A percentile compares a stretch with the other conserved stretches of the same genome.
Conservation (phyloP, 108 stramenopile species). For the Skeletonema potamos region DNA sequence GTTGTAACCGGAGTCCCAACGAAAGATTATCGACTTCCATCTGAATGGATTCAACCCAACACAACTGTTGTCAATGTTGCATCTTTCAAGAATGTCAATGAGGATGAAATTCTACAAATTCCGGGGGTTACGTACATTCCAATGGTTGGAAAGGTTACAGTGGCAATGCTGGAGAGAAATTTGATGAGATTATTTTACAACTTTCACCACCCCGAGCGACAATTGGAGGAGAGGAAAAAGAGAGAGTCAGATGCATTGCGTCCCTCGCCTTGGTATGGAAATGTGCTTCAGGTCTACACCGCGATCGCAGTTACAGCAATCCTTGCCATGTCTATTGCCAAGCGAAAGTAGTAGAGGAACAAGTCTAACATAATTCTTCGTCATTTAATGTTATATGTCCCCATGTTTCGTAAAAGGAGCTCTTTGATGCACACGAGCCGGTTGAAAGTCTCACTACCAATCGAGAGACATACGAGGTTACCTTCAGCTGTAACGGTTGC, state of each 20-base stretch:
- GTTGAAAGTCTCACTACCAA: slow-evolving; percentile 74
- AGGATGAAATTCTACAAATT: slow-evolving; percentile 83
- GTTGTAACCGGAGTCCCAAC: slow-evolving; percentile 95
- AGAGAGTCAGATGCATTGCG: slow-evolving; percentile 2
- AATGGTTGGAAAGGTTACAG: slow-evolving; percentile 96
- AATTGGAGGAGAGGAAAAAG: slow-evolving; percentile 26
- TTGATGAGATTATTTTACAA: slow-evolving; percentile 91
- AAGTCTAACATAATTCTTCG: not conserved
- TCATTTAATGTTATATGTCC: slow-evolving; percentile 36
- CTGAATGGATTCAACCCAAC: slow-evolving; percentile 90
- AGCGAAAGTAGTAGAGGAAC: not conserved
- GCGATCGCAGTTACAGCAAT: slow-evolving; percentile 69
- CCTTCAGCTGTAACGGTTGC: slow-evolving; percentile 71
- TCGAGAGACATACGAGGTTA: slow-evolving; percentile 49
- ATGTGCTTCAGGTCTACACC: slow-evolving; percentile 60
- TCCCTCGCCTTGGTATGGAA: slow-evolving; percentile 39
- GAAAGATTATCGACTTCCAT: slow-evolving; percentile 87
- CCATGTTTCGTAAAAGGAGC: slow-evolving; percentile 71
- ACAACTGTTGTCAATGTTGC: slow-evolving; percentile 96
- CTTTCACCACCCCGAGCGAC: slow-evolving; percentile 75
- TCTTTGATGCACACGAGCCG: slow-evolving; percentile 69
- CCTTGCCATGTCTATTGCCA: slow-evolving; percentile 25
- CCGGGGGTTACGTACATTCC: slow-evolving; percentile 91
- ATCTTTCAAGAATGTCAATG: slow-evolving; percentile 95
- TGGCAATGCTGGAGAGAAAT: slow-evolving; percentile 94